These are phyloP conservation scores for Lichtheimia ramosa DNA, from an alignment of 371 early-diverging fungal genomes.

Conservation along the genomic window DNA sequence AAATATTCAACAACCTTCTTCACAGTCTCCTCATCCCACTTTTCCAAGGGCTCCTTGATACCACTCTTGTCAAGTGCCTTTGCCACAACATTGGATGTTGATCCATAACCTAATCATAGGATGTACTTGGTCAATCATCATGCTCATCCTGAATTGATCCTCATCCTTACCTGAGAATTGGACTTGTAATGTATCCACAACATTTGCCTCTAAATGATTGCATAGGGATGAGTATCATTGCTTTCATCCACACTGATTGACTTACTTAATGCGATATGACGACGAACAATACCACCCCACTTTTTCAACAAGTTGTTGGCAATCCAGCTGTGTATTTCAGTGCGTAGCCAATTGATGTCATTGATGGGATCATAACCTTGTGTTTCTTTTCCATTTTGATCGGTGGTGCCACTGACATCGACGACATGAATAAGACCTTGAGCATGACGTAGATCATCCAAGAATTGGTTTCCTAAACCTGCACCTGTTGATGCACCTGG, in stretches of 20 bases:
- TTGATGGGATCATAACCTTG: constrained; percentile 79
- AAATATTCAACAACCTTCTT: constrained; percentile 63
- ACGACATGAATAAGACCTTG: constrained; percentile 81
- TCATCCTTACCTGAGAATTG: constrained; percentile 42
- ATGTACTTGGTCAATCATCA: constrained; percentile 4
- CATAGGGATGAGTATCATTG: neutral
- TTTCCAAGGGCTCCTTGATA: constrained; percentile 50
- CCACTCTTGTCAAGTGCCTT: constrained; percentile 58
- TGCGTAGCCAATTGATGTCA: constrained; percentile 78
- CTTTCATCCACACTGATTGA: neutral
- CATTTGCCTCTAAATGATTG: constrained; percentile 22
- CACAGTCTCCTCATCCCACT: constrained; percentile 65
- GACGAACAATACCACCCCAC: constrained; percentile 66
- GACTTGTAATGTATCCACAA: constrained; percentile 59
- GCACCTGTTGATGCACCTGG: constrained; percentile 79
- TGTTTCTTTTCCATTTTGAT: constrained; percentile 74
- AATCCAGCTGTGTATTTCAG: constrained; percentile 68
- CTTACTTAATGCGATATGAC: constrained; percentile 60
- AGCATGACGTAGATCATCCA: constrained; percentile 79
- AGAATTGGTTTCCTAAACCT: constrained; percentile 77
- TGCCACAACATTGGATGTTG: constrained; percentile 50
- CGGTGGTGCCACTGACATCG: constrained; percentile 81
- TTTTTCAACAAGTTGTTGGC: constrained; percentile 65
- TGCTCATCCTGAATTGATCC: too few relatives aligned
- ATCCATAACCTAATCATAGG: constrained; percentile 61